Conservation (phyloP, 2,329 filamentous ascomycete species). For the Falciphora oryzae region DNA sequence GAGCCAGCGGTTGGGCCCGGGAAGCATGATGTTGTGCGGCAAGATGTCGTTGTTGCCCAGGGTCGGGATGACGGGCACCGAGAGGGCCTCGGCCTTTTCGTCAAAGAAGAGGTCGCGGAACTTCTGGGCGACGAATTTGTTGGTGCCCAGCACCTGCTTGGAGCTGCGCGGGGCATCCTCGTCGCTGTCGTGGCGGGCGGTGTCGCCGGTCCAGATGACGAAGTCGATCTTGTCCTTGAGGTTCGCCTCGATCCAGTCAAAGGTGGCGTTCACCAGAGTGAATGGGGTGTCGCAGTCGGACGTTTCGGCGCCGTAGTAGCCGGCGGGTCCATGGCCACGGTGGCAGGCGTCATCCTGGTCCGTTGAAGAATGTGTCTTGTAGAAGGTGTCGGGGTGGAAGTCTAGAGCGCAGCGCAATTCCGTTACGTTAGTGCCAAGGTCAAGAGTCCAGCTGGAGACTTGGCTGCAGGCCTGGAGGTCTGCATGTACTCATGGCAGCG, state of each 20-base stretch:
- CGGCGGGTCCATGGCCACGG: conserved; percentile 67
- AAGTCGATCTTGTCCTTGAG: conserved; percentile 79
- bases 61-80: conserved; percentile 79
- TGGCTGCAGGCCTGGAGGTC: background rate
- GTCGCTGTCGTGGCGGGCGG: conserved; percentile 83
- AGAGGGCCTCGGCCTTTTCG: conserved; percentile 49
- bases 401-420: conserved; percentile 48
- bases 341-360: conserved; percentile 70
- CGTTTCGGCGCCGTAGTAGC: conserved; percentile 76
- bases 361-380: conserved; percentile 71
- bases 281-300: conserved; percentile 84
- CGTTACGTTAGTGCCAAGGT: conserved; percentile 4
- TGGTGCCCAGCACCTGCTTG: conserved; percentile 71
- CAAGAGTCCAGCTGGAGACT: background rate
- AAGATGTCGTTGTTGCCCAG: conserved; percentile 97
- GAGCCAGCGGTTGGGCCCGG: conserved; percentile 85
- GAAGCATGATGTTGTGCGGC: conserved; percentile 87
- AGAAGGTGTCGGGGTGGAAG: conserved; percentile 85
- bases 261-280: conserved; percentile 77
- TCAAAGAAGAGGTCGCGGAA: conserved; percentile 68
- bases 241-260: conserved; percentile 79
- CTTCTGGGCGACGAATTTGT: conserved; percentile 68
- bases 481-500: background rate
- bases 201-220: conserved; percentile 89
- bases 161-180: conserved; percentile 70